These are phyloP conservation scores for Actinomucor elegans DNA, from an alignment of 371 early-diverging fungal genomes.

Conservation along the genomic window DNA sequence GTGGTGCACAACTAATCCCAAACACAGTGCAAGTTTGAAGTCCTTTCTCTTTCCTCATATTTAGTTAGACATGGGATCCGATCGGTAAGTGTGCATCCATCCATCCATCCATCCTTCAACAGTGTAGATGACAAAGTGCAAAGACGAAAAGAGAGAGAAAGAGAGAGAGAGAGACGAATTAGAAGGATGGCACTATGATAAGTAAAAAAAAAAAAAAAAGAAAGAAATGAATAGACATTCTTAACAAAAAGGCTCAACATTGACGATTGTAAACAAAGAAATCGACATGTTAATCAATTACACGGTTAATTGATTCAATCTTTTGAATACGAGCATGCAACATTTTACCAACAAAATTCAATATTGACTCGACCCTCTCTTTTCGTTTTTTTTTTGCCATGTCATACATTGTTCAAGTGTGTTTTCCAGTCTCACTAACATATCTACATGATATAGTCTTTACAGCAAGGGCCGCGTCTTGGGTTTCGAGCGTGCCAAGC, in stretches of 20 bases:
- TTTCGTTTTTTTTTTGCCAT: too few relatives aligned
- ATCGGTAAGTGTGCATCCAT: conserved; percentile 21
- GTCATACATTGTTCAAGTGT: not conserved
- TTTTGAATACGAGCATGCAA: not conserved
- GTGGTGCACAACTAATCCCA: conserved; percentile 1
- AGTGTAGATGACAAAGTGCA: not conserved
- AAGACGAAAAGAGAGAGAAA: not conserved
- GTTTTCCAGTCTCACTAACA: not conserved
- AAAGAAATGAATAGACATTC: not conserved
- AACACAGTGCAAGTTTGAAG: conserved; percentile 1
- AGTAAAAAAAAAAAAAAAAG: not conserved
- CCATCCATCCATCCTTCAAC: conserved; percentile 19
- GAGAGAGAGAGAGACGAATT: not conserved
- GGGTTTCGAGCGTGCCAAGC: conserved; percentile 93
- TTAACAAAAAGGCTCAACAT: too few relatives aligned
- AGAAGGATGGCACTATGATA: not conserved
- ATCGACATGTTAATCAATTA: too few relatives aligned
- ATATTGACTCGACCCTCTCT: too few relatives aligned
- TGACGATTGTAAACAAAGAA: too few relatives aligned
- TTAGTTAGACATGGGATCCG: conserved; percentile 31
- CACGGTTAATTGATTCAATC: too few relatives aligned
- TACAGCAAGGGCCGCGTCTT: conserved; percentile 96
- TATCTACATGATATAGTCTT: conserved; percentile 68
- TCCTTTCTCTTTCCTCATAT: conserved; percentile 28
- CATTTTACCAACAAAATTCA: not conserved